phyloP scores from a whole-genome alignment of 1,139 yeast species.

The Casaregolazyma suthepensis region DNA sequence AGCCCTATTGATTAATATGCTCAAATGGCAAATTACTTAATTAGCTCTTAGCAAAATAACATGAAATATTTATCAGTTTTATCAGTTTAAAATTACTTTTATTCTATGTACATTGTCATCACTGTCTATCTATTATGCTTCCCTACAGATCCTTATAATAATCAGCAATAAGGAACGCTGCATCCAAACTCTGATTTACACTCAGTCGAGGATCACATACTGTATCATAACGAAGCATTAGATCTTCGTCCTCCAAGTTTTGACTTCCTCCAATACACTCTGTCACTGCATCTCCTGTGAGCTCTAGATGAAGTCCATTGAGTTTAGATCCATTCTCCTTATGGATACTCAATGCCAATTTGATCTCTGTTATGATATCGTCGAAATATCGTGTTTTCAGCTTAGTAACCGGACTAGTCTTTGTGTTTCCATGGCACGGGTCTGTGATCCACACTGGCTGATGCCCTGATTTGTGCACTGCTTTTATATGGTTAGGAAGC shows the following conservation, averaged over 20 bases:
- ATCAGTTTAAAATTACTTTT: no score
- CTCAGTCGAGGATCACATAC: constrained; percentile 41
- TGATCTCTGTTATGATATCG: constrained; percentile 37
- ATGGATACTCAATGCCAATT: constrained; percentile 35
- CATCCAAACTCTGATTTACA: constrained; percentile 37
- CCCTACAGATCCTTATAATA: constrained; percentile 19
- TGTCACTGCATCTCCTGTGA: constrained; percentile 42
- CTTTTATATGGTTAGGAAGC: constrained; percentile 37
- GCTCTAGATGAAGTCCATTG: constrained; percentile 40
- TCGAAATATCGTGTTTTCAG: constrained; percentile 40
- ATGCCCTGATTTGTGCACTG: constrained; percentile 37
- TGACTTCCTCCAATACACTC: constrained; percentile 43
- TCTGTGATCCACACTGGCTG: constrained; percentile 40
- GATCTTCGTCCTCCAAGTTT: constrained; percentile 36
- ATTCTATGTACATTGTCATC: neutral
- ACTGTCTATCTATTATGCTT: neutral
- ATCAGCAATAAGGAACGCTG: constrained; percentile 40
- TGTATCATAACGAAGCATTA: constrained; percentile 37
- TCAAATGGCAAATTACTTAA: no score
- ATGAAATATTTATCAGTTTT: no score
- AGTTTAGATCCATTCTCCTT: constrained; percentile 29
- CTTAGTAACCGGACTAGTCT: constrained; percentile 35
- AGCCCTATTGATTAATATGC: no score
- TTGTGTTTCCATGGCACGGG: constrained; percentile 42
- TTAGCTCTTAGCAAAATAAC: no score